Evolutionary conservation across 768 basidiomycete genomes (phyloP), one percentile per base, ranked within the genome.

Genomic region (Inosperma sp.): DNA sequence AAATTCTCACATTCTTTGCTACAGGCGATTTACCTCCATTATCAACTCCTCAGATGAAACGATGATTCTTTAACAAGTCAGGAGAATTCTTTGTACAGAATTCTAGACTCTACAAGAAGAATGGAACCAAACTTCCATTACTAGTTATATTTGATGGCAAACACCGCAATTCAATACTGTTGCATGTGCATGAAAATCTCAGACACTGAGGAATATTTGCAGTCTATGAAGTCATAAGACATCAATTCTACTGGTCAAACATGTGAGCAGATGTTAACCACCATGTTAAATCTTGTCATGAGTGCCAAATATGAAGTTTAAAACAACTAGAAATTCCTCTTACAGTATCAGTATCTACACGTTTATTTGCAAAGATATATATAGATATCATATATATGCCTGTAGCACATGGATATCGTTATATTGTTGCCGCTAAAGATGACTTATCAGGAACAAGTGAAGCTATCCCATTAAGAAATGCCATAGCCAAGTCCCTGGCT

Each of bases 371-470:
- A n/a, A n/a, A n/a, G n/a, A n/a, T n/a, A n/a, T n/a, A 1, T 68
- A 41, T 41, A 23, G 39, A 74, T 47, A 64, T 67, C 0, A 74
- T 75, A 70, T 57, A 62, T 44, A 66, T 76, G 63, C 59, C 49
- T 2, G 13, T 21, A 25, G 63, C 57, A 7, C 27, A 48, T 21
- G 56, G 56, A 7, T 60, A 26, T 31, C n/a, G 36, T 19, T 60
- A 57, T 27, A 53, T 62, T 7, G 56, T 66, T 13, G 63, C 63
- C 27, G 68, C 59, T 0, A 48, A 61, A 12, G 21, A 55, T 51
- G 7, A 31, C 33, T 14, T 64, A n/a, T 29, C 60, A 52, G 2
- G 62, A 64, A 50, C 56, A n/a, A n/a, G n/a, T n/a, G n/a, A n/a
- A n/a, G n/a, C n/a, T n/a, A n/a, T n/a, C n/a, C n/a, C n/a, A n/a